phyloP scores from a whole-genome alignment of 305 asterid species.

The Stenogyne calaminthoides region DNA sequence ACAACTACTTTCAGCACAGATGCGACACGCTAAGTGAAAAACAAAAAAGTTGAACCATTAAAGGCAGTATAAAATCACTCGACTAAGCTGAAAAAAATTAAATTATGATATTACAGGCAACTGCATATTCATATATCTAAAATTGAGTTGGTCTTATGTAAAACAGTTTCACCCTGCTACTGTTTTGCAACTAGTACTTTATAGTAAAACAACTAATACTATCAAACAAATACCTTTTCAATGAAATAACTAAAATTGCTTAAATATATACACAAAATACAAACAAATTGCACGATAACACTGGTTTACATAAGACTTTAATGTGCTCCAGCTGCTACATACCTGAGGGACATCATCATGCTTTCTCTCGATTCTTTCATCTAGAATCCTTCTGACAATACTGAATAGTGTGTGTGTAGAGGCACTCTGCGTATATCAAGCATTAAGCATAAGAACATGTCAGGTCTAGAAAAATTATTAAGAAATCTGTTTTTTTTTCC shows the following conservation, averaged over 20 bases:
- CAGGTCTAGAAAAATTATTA: slow-evolving; percentile 13
- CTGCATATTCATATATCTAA: slow-evolving; percentile 12
- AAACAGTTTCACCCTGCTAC: too few species aligned
- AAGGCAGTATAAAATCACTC: slow-evolving; percentile 19
- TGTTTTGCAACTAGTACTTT: too few species aligned
- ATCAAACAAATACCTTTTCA: too few species aligned
- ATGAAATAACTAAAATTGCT: too few species aligned
- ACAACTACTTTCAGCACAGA: slow-evolving; percentile 74
- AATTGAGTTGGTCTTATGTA: too few species aligned
- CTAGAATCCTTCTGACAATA: slow-evolving; percentile 60
- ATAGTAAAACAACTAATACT: too few species aligned
- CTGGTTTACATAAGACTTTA: not conserved
- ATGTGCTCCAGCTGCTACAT: slow-evolving; percentile 32
- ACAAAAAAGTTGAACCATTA: slow-evolving; percentile 25
- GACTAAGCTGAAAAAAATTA: slow-evolving; percentile 5
- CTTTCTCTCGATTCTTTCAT: slow-evolving; percentile 72
- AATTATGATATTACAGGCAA: not conserved
- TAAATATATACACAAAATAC: too few species aligned
- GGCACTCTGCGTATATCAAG: slow-evolving; percentile 56
- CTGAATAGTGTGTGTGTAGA: slow-evolving; percentile 71
- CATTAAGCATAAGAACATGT: slow-evolving; percentile 36
- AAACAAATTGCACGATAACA: too few species aligned
- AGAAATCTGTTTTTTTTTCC: not conserved
- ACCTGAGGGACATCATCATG: slow-evolving; percentile 83
- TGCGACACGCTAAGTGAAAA: slow-evolving; percentile 60